A percentile compares a stretch with the other conserved stretches of the same genome.
phyloP scores from a whole-genome alignment of 768 basidiomycete genomes.

The Jaapia argillacea region DNA sequence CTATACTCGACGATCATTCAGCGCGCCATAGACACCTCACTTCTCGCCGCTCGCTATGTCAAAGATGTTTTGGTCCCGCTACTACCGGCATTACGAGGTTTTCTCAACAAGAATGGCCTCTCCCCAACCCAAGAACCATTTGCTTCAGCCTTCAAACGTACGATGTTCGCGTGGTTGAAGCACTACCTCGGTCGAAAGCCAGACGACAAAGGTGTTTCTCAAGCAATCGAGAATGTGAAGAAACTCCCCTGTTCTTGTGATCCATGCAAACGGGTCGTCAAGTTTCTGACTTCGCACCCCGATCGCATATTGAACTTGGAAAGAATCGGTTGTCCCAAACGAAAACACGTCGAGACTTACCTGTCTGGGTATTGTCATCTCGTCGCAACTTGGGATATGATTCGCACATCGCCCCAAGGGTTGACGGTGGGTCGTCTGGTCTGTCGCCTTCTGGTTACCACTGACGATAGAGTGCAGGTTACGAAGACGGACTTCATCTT shows the following conservation, averaged over 20 bases:
- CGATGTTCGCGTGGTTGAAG: conserved; percentile 6
- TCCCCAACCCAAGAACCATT: conserved; percentile 1
- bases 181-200: conserved; percentile 8
- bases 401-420: conserved; percentile 7
- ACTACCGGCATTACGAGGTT: conserved; percentile 4
- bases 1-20: background rate
- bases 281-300: conserved; percentile 3
- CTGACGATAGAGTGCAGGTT: too few species aligned
- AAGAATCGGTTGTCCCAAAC: conserved; percentile 4
- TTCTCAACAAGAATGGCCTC: conserved; percentile 4
- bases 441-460: too few species aligned
- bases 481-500: conserved; percentile 3
- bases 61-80: conserved; percentile 8
- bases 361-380: conserved; percentile 1
- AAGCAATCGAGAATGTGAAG: background rate
- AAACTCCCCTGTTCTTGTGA: conserved; percentile 7
- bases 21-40: background rate
- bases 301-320: background rate
- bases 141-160: conserved; percentile 4
- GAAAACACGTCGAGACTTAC: conserved; percentile 10
- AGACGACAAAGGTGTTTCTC: background rate
- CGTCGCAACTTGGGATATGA: conserved; percentile 5
- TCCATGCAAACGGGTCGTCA: conserved; percentile 1
- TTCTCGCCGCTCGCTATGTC: conserved; percentile 2
- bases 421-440: conserved; percentile 5